Evolutionary conservation across 345 rosid genomes (phyloP), one percentile per base, ranked within the genome.

Genomic region (Camelina neglecta): DNA sequence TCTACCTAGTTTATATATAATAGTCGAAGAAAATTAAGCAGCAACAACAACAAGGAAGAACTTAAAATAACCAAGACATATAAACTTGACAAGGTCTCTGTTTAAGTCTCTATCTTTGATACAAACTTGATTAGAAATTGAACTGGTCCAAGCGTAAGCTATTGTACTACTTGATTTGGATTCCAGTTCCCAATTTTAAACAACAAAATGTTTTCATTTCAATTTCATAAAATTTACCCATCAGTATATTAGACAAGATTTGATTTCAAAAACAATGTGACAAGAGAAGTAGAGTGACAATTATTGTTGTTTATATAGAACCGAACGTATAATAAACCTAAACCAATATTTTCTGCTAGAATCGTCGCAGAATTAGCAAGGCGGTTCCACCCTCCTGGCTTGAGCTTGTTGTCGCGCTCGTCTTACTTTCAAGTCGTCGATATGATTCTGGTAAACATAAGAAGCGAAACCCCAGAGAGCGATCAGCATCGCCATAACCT

Each of bases 391-490:
- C 11, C 26, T 55, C 3, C 74, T 48, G 3, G 63, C 26, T 31
- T 68, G 69, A 29, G 51, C 60, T 29, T 39, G 69, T 71, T 47
- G 48, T 23, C 49, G 72, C n/a, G 79, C 72, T 80, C 64, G 77
- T 86, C 90, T 84, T 4, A 76, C 82, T 74, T 87, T 80, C 20
- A 33, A 61, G 1, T 83, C 88, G 50, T 86, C 85, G 0, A 78
- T 66, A 31, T 80, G 71, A 48, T 85, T 71, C 45, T 83, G 88
- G 39, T 82, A 86, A 29, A 76, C 50, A 76, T 83, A 85, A 47
- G 84, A 83, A 67, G 80, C 79, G 42, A 83, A 86, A 1, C 85
- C 88, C 84, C 81, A 77, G 9, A 80, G 12, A 9, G 85, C 84
- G 23, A 86, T 59, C 8, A 82, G 15, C 85, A 83, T 83, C 0